A percentile compares a stretch with the other conserved stretches of the same genome.
Evolutionary conservation across 192 early-diverging fungal species (phyloP).

Genomic region (Helicostylum pulchrum): DNA sequence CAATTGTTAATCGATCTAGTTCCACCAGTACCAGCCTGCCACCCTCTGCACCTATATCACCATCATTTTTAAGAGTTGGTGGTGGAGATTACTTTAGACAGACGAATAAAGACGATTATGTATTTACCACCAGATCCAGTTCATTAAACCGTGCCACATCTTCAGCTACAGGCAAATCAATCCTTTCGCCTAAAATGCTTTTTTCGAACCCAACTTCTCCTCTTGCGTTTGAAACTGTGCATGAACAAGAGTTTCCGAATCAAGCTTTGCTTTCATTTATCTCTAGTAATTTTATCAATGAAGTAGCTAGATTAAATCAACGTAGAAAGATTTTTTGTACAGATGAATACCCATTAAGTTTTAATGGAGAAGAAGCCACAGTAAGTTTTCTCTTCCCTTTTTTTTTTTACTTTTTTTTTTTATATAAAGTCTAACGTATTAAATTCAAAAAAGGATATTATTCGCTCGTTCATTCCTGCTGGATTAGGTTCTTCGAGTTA

Average conservation of each 20-base stretch:
- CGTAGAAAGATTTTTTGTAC: slow-evolving; percentile 26
- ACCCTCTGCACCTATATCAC: background rate
- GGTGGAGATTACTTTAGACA: background rate
- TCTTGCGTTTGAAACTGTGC: slow-evolving; percentile 13
- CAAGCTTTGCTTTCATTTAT: slow-evolving; percentile 18
- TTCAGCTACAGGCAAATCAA: slow-evolving; percentile 2
- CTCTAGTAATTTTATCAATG: background rate
- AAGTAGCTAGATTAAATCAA: slow-evolving; percentile 11
- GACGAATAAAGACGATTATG: slow-evolving; percentile 1
- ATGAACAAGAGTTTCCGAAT: slow-evolving; percentile 5
- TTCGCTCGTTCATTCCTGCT: slow-evolving; percentile 21
- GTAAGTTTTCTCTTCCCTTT: too few species aligned
- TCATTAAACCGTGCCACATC: slow-evolving; percentile 10
- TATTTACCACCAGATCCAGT: slow-evolving; percentile 13
- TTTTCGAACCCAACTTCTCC: slow-evolving; percentile 16
- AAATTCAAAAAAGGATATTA: slow-evolving; percentile 12
- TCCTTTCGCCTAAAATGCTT: slow-evolving; percentile 3
- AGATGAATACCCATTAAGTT: slow-evolving; percentile 28
- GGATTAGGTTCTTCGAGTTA: slow-evolving; percentile 11
- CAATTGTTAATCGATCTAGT: background rate
- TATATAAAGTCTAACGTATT: too few species aligned
- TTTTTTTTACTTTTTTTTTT: too few species aligned
- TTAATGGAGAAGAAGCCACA: slow-evolving; percentile 33
- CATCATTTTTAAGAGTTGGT: background rate
- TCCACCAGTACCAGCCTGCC: background rate